A percentile compares a stretch with the other conserved stretches of the same genome.
Conservation (phyloP, 306 rosid species). For the Sindora glabra region DNA sequence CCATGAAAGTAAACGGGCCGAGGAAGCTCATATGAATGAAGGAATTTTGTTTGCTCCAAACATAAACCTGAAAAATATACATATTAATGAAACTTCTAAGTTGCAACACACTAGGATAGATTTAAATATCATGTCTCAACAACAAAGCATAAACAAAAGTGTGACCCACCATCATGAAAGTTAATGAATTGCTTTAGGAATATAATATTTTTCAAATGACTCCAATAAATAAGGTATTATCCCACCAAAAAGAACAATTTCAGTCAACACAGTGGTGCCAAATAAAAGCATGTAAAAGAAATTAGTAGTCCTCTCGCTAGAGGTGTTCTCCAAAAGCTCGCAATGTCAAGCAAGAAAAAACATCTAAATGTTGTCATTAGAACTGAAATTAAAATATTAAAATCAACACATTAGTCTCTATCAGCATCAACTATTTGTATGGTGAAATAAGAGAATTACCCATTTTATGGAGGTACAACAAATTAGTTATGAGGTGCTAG, state of each 20-base stretch:
- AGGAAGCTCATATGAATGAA: constrained; percentile 94
- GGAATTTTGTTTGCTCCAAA: constrained; percentile 98
- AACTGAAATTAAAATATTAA: too few relatives aligned
- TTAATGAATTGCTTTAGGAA: constrained; percentile 93
- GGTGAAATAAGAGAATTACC: constrained; percentile 41
- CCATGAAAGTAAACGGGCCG: constrained; percentile 88
- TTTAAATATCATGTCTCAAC: neutral
- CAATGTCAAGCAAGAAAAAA: constrained; percentile 98
- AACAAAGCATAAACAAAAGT: neutral
- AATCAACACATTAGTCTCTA: too few relatives aligned
- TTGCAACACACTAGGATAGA: neutral
- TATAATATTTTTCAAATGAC: constrained; percentile 79
- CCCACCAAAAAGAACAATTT: constrained; percentile 86
- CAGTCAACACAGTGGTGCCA: constrained; percentile 84
- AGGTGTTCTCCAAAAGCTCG: constrained; percentile 96
- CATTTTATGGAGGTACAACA: constrained; percentile 87
- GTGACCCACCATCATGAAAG: constrained; percentile 84
- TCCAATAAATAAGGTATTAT: constrained; percentile 85
- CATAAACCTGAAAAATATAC: constrained; percentile 62
- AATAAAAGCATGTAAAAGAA: constrained; percentile 93
- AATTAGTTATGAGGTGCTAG: constrained; percentile 91
- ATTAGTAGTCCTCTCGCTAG: constrained; percentile 91
- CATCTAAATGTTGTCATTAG: too few relatives aligned
- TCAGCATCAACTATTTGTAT: too few relatives aligned
- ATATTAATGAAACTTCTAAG: constrained; percentile 5